Base-by-base conservation (phyloP, 768 basidiomycete species). In the Hygrocybe coccinea region DNA sequence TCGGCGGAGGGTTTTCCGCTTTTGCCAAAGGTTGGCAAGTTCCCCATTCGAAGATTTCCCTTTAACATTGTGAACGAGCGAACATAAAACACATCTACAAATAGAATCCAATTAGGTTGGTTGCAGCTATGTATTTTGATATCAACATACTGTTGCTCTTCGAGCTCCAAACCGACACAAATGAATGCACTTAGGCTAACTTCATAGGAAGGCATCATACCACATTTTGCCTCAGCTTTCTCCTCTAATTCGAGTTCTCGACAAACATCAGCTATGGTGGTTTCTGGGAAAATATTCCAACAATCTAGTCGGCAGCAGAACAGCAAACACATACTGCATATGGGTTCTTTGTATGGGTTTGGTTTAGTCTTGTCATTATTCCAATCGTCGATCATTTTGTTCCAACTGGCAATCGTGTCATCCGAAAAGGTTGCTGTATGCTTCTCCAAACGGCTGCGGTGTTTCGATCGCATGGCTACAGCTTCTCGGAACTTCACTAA, bases 61-160 rank as follows among this genome's bases (percentile, higher is more conserved):
- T 57, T 5, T 56, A 47, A 25, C 60, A 60, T 29, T 53, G 52
- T 5, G n/a, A 9, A 50, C 49, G 17, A n/a, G 17, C 19, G 24
- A 47, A 2, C 49, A 17, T n/a, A 37, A 3, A 3, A 34, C 49
- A n/a, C 24, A n/a, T 34, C 25, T 50, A 14, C n/a, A n/a, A n/a
- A n/a, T n/a, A n/a, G n/a, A 29, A 33, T 21, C 5, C 22, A 36
- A 37, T 34, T 14, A 6, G 25, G n/a, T 29, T 29, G n/a, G 12
- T 50, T 10, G 12, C 11, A 33, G n/a, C 2, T 29, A 11, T 17
- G n/a, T 22, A 33, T 25, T 9, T 8, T 24, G 9, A 45, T 11
- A 22, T 9, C 48, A 33, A 58, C 61, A 15, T 35, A 66, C 64
- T 65, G 61, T 38, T 62, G 55, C 1, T 52, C 55, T 49, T 66